Evolutionary conservation across 1,284 basidiomycete species (phyloP), one percentile per base, ranked within the genome.

Genomic region (Fomitopsis pinicola): DNA sequence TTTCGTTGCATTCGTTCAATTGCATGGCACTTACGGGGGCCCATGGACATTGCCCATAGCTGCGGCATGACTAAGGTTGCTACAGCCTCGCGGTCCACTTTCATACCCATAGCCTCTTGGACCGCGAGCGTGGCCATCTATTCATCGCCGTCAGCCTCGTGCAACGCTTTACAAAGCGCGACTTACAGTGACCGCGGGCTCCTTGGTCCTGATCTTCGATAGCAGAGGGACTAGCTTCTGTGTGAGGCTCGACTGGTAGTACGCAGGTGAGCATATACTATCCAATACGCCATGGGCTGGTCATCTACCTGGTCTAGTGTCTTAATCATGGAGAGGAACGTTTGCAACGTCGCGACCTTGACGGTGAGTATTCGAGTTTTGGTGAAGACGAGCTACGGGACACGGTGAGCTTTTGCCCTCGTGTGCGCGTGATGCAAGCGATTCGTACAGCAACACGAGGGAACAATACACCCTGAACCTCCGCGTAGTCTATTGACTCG

Each of bases 41-140:
- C 95, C 77, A 97, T 96, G 1, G 92, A 95, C 94, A 98, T 97
- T 1, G 89, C 82, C 95, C 95, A 98, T 9, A 98, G 78, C 68
- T 98, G 96, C 14, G 95, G 95, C 17, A 98, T 80, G 15, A 98
- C 94, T 40, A 96, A 82, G 0, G 92, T 97, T 0, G 97, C 97
- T 17, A 98, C 91, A 4, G 95, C 94, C 75, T 98, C 95, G 52
- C 95, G 83, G 67, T 98, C 95, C 4, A 98, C 91, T 73, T 98
- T 99, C 67, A 87, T 83, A 1, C 95, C 94, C 94, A 98, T 97
- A 3, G 92, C 93, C 75, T 98, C 96, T 76, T 99, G 95, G 0
- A 99, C 95, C 9, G 87, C 88, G 46, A 98, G 78, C 0, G 95
- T 97, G 1, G 95, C 94, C 84, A 96, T 91, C 91, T 94, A 64